Percentiles rank a stretch among this genome's conserved stretches.
These are phyloP conservation scores for Termitomyces titanicus DNA, from an alignment of 768 basidiomycete genomes.

Conservation along the genomic window DNA sequence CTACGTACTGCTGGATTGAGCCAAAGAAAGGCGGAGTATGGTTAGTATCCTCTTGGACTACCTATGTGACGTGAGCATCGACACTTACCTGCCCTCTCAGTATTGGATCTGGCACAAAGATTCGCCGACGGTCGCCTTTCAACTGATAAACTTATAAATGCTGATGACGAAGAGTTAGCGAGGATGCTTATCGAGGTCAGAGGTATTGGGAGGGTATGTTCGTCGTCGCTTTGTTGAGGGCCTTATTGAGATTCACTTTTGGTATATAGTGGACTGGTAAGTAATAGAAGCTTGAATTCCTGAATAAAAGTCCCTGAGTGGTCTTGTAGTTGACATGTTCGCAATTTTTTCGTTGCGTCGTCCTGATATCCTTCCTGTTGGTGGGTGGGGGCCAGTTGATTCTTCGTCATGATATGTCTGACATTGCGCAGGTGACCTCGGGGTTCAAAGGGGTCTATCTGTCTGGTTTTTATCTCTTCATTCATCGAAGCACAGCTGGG, in stretches of 20 bases:
- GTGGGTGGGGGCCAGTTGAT: conserved; percentile 16
- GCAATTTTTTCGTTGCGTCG: conserved; percentile 83
- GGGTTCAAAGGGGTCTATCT: conserved; percentile 72
- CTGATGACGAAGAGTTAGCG: conserved; percentile 72
- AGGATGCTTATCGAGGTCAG: conserved; percentile 73
- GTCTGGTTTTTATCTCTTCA: conserved; percentile 68
- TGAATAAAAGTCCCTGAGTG: neutral
- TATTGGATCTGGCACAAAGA: conserved; percentile 72
- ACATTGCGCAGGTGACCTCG: conserved; percentile 62
- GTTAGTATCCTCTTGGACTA: conserved; percentile 36
- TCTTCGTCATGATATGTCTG: neutral
- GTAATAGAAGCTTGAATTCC: neutral
- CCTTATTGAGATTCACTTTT: conserved; percentile 4
- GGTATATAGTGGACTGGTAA: conserved; percentile 57
- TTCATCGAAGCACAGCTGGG: conserved; percentile 43
- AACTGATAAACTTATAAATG: conserved; percentile 63
- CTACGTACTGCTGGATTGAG: conserved; percentile 77
- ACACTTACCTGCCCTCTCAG: conserved; percentile 29
- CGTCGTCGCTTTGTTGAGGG: neutral
- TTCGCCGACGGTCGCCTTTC: conserved; percentile 82
- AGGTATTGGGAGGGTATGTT: conserved; percentile 71
- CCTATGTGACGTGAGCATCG: neutral
- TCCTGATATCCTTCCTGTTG: conserved; percentile 66
- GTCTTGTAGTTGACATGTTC: conserved; percentile 79
- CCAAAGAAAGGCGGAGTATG: conserved; percentile 86